Percentiles rank a stretch among this genome's conserved stretches.
phyloP scores from a whole-genome alignment of 192 early-diverging fungal species.

The Powellomyces hirtus region DNA sequence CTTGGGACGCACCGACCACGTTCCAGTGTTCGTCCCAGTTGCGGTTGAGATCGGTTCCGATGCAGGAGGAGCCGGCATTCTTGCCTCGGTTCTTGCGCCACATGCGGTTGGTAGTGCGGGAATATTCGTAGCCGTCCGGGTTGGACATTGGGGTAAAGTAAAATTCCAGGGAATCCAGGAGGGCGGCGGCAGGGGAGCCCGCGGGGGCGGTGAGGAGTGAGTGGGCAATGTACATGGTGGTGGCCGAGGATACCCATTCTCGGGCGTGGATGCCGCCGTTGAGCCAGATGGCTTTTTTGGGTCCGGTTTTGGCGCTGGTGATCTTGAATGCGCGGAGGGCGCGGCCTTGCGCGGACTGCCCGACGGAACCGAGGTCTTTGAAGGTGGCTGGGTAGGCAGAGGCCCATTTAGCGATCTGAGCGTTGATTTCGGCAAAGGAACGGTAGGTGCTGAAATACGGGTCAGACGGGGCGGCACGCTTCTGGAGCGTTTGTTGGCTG shows the following conservation, averaged over 20 bases:
- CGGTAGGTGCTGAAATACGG: conserved; percentile 54
- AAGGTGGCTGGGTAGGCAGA: conserved; percentile 43
- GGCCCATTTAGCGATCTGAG: conserved; percentile 43
- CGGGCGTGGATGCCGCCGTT: conserved; percentile 52
- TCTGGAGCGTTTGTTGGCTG: neutral
- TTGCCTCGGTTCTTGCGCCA: conserved; percentile 60
- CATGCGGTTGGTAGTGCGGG: conserved; percentile 36
- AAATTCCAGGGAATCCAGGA: conserved; percentile 41
- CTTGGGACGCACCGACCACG: conserved; percentile 47
- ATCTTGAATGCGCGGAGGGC: conserved; percentile 58
- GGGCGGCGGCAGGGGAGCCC: neutral
- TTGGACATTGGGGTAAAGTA: conserved; percentile 56
- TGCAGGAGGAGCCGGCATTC: conserved; percentile 8
- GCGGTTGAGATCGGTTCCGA: conserved; percentile 47
- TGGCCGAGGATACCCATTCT: conserved; percentile 54
- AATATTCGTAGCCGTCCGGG: conserved; percentile 57
- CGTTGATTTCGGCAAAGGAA: conserved; percentile 40
- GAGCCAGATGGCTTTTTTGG: conserved; percentile 38
- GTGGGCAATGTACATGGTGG: conserved; percentile 43
- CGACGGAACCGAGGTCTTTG: conserved; percentile 54
- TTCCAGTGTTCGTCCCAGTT: conserved; percentile 55
- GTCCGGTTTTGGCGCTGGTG: conserved; percentile 34
- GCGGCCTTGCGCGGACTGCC: conserved; percentile 48
- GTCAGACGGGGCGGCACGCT: neutral
- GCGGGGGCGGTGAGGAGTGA: conserved; percentile 11